Percentiles rank a stretch among this genome's conserved stretches.
Evolutionary conservation across 768 basidiomycete species (phyloP).

Genomic region (Pholiota conissans): DNA sequence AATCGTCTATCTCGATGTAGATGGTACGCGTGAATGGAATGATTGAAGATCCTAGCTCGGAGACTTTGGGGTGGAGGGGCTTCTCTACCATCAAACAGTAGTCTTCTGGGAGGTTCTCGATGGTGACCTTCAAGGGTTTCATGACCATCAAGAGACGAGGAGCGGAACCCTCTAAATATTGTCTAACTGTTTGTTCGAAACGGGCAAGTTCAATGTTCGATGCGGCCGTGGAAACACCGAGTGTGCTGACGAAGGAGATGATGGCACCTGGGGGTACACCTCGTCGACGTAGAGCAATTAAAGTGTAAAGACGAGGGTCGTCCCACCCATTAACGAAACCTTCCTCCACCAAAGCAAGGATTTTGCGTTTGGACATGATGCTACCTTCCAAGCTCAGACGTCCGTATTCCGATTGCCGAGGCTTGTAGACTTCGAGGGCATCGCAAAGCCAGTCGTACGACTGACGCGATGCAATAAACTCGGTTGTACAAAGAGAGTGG

Average conservation of each 20-base stretch:
- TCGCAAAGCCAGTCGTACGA: constrained; percentile 99
- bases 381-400: constrained; percentile 92
- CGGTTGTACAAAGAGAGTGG: constrained; percentile 94
- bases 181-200: constrained; percentile 87
- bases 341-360: constrained; percentile 83
- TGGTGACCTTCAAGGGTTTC: constrained; percentile 84
- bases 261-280: constrained; percentile 98
- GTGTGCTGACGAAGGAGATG: constrained; percentile 84
- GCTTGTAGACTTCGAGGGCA: constrained; percentile 95
- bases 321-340: constrained; percentile 92
- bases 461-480: constrained; percentile 93
- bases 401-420: constrained; percentile 95
- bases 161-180: constrained; percentile 85
- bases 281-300: constrained; percentile 92
- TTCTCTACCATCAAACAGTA: constrained; percentile 84
- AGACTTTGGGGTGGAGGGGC: constrained; percentile 91
- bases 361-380: constrained; percentile 96
- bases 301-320: constrained; percentile 94
- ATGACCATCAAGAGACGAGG: constrained; percentile 92
- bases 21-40: constrained; percentile 87
- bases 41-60: constrained; percentile 77
- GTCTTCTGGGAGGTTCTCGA: constrained; percentile 89
- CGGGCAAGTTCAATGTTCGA: constrained; percentile 85
- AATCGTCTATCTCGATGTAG: constrained; percentile 93
- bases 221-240: constrained; percentile 89